Percentiles rank a stretch among this genome's conserved stretches.
Conservation (phyloP, 2,329 filamentous ascomycete genomes). For the Fusarium temperatum region DNA sequence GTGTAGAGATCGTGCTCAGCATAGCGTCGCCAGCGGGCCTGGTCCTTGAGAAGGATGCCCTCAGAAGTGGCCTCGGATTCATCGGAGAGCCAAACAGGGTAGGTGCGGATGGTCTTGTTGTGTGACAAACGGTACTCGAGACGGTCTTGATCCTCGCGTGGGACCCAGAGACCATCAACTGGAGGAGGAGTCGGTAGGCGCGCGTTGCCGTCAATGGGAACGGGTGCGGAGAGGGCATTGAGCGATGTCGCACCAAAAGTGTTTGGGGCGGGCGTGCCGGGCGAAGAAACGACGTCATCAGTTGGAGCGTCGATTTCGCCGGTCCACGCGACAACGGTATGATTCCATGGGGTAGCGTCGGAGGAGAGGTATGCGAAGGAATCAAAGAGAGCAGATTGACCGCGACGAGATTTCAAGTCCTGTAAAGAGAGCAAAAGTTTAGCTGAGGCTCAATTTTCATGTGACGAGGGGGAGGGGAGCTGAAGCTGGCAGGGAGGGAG, state of each 20-base stretch:
- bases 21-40: slow-evolving; percentile 87
- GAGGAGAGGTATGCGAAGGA: slow-evolving; percentile 89
- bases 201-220: slow-evolving; percentile 73
- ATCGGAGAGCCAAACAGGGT: slow-evolving; percentile 90
- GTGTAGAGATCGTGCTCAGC: slow-evolving; percentile 93
- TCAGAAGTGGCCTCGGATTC: slow-evolving; percentile 72
- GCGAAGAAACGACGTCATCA: slow-evolving; percentile 55
- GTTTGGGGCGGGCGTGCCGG: slow-evolving; percentile 55
- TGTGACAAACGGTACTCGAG: slow-evolving; percentile 79
- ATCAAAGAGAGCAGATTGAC: slow-evolving; percentile 92
- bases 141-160: slow-evolving; percentile 72
- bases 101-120: slow-evolving; percentile 78
- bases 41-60: slow-evolving; percentile 80
- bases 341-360: slow-evolving; percentile 85
- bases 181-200: slow-evolving; percentile 66
- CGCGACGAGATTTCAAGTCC: slow-evolving; percentile 80
- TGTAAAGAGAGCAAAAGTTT: slow-evolving; percentile 47
- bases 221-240: slow-evolving; percentile 81
- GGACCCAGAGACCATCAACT: slow-evolving; percentile 75
- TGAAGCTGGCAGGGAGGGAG: slow-evolving; percentile 17
- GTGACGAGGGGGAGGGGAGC: slow-evolving; percentile 24
- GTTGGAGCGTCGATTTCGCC: slow-evolving; percentile 76
- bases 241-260: slow-evolving; percentile 64
- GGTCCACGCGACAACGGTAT: slow-evolving; percentile 94
- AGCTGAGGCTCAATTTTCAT: slow-evolving; percentile 26